Evolutionary conservation across 805 yeast genomes (phyloP).

Genomic region (Starmerella stigmatis): DNA sequence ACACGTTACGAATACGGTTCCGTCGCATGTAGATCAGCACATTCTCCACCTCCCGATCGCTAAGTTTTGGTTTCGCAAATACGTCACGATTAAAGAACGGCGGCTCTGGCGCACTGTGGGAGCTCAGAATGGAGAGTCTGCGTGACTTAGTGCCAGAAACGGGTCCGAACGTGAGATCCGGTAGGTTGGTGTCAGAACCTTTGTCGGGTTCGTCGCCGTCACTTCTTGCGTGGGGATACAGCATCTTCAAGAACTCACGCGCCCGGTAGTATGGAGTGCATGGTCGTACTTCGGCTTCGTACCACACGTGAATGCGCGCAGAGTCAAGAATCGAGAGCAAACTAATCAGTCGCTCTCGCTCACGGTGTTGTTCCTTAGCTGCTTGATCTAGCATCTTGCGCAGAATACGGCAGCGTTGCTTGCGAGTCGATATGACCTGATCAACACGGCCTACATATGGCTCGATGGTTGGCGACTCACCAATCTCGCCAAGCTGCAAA

Average conservation of each 20-base stretch:
- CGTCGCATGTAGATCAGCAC: constrained; percentile 27
- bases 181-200: not conserved
- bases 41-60: constrained; percentile 30
- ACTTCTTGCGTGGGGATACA: constrained; percentile 11
- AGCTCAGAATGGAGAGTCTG: constrained; percentile 25
- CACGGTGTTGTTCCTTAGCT: constrained; percentile 13
- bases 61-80: constrained; percentile 27
- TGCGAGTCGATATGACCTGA: not conserved
- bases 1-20: constrained; percentile 29
- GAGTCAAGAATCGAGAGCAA: constrained; percentile 16
- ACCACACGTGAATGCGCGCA: constrained; percentile 22
- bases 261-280: constrained; percentile 12
- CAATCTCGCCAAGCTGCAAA: constrained; percentile 7
- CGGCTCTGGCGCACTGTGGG: constrained; percentile 24
- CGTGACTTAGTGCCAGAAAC: constrained; percentile 17
- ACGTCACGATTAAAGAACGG: constrained; percentile 28
- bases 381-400: constrained; percentile 14
- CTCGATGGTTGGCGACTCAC: not conserved
- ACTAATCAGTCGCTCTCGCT: constrained; percentile 11
- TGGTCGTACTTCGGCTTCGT: constrained; percentile 23
- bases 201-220: constrained; percentile 8
- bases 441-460: constrained; percentile 1
- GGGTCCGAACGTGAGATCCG: not conserved
- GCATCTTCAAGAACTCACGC: constrained; percentile 11
- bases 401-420: constrained; percentile 8